Conservation (phyloP, 441 rosid genomes). For the Populus hybrid region DNA sequence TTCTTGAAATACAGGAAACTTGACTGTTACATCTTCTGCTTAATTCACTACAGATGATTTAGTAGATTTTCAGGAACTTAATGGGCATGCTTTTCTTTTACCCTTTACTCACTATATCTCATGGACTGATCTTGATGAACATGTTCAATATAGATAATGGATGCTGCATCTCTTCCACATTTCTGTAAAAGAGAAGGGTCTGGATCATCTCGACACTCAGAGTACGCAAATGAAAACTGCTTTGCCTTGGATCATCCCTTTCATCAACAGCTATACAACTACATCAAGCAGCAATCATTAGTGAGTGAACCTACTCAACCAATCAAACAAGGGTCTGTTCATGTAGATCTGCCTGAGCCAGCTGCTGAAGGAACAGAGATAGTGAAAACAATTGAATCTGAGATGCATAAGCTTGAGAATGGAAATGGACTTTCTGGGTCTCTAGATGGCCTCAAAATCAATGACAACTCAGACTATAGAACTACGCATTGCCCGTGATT, state of each 20-base stretch:
- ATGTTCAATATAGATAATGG: slow-evolving; percentile 63
- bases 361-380: slow-evolving; percentile 56
- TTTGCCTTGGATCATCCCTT: slow-evolving; percentile 77
- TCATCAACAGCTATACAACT: slow-evolving; percentile 80
- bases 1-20: slow-evolving; percentile 3
- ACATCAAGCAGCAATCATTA: slow-evolving; percentile 63
- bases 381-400: slow-evolving; percentile 69
- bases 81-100: background rate
- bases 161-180: slow-evolving; percentile 77
- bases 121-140: slow-evolving; percentile 15
- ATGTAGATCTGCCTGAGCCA: slow-evolving; percentile 71
- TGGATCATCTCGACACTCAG: slow-evolving; percentile 62
- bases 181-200: slow-evolving; percentile 85
- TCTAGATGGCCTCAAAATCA: slow-evolving; percentile 29
- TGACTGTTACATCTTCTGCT: background rate
- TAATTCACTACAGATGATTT: background rate
- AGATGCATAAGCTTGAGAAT: slow-evolving; percentile 61
- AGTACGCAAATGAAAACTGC: slow-evolving; percentile 36
- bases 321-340: slow-evolving; percentile 82
- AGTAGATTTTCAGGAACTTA: background rate
- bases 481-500: background rate
- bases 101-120: background rate
- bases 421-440: slow-evolving; percentile 35
- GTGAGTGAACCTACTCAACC: slow-evolving; percentile 36
- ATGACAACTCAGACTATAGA: slow-evolving; percentile 23